Base-by-base conservation (phyloP, 805 yeast species). In the Candida namnaoensis region DNA sequence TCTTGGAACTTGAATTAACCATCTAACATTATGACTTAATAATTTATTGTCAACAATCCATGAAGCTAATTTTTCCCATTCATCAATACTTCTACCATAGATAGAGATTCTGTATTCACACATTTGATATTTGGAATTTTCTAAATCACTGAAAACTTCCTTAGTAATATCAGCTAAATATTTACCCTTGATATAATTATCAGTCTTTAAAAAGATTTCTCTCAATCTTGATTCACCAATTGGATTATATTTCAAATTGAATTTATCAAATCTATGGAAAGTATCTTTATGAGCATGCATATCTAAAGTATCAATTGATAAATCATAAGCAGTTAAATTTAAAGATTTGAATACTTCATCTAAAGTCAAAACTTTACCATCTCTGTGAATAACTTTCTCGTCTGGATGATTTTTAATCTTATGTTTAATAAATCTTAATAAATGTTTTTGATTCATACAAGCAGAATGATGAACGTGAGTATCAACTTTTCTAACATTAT, bases 251-350 rank as follows among this genome's bases (percentile, higher is more conserved):
- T 93, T 95, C 66, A 93, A 72, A 61, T 93, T 93, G 73, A 93
- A 93, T 65, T 93, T 93, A 64, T 93, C 99, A 58, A 93, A 93
- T 54, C 99, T 75, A 63, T 93, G 99, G 74, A 93, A 93, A 1
- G 98, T 85, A 56, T 93, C 99, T 49, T 90, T 85, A 62, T 93
- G 99, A 5, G 99, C 99, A 64, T 93, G 99, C 99, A 93, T 93
- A 64, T 93, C 99, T 50, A 93, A 72, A 2, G 99, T 95, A 56
- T 93, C 99, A 54, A 93, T 93, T 44, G 95, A 84, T 44, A 93
- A 70, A 58, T 93, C 99, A 58, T 95, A 93, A 2, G 97, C 98
- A 1, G 96, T 82, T 45, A 93, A 72, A 42, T 87, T 81, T 60
- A 93, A 73, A 33, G 98, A 88, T 56, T 88, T 76, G 65, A 93